Evolutionary conservation across 2,329 filamentous ascomycete species (phyloP), one percentile per base, ranked within the genome.

Genomic region (Colletotrichum sp.): DNA sequence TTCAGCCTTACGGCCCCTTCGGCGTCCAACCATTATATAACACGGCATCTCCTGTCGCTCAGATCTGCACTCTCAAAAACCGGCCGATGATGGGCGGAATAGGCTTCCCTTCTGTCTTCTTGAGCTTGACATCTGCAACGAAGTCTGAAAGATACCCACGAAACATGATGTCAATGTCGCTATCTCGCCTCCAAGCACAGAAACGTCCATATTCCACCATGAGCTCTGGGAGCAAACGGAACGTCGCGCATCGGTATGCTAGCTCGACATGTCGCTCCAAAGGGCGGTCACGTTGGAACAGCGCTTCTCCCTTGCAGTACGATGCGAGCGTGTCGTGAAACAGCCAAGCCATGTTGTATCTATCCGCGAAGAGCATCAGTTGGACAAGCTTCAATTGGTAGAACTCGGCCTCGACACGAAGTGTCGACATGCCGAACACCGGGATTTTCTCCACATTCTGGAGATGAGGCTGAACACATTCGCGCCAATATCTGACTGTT

Each of bases 361-460:
- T 59, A 21, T 15, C 30, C 7, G 67, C 52, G 18, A 69, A 61
- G 8, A 43, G 12, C 13, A 36, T n/a, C 6, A 69, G 67, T 24
- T 69, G 34, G n/a, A 69, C 30, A 24, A 61, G 36, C 26, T 34
- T 69, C 13, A 34, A 36, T 24, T 69, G 67, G n/a, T 43, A 9
- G 21, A 69, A 3, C 43, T 69, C 67, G 15, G 52, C 67, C 6
- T 39, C 30, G 3, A 69, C 18, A 18, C 57, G 52, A 16, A 5
- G 4, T 15, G 5, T n/a, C 7, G 16, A 32, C 18, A 28, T 10
- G 8, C 26, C 81, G 4, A 82, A 61, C 15, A 34, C 39, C 39
- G 39, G 39, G 18, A 48, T 48, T 21, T 48, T 48, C 39, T 48
- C 39, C 39, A 48, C 9, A n/a, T n/a, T 48, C 39, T 48, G 18